Evolutionary conservation across 495 filamentous ascomycete genomes (phyloP), one percentile per base, ranked within the genome.

Genomic region (Staphylotrichum tortipilum): DNA sequence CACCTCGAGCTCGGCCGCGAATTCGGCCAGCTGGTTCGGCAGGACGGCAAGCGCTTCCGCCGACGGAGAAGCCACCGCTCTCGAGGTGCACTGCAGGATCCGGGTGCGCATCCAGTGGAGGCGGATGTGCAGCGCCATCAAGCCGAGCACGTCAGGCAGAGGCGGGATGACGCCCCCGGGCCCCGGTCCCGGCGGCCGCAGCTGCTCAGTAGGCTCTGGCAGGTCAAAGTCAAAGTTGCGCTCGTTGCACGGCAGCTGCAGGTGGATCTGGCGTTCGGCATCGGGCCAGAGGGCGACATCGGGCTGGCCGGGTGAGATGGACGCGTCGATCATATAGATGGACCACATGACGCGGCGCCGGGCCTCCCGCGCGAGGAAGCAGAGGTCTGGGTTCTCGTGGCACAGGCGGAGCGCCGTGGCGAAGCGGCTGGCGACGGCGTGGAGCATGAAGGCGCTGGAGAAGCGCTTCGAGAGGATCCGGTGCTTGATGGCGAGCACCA

Each of bases 331-430:
- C 48, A 73, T 74, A 53, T 71, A 65, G 9, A 77, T 59, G 9
- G 72, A 68, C 73, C 73, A 77, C 73, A 77, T 74, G 24, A 77
- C 60, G 11, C 73, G 63, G 38, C 73, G 66, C n/a, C 72, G 65
- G 1, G 70, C 71, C 57, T 77, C 73, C 21, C 65, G 65, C 3
- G 72, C 72, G 7, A 77, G 58, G 47, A 75, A 77, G 53, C 72
- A 72, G 26, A 77, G 56, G 30, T 63, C 64, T 15, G 70, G 58
- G 37, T 70, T 70, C 49, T 77, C 73, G 44, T 73, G 67, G 61
- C 74, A 73, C 2, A 77, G 61, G 0, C 73, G 66, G 19, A 75
- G 65, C 2, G 67, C 72, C 12, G 68, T 68, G 21, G 72, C 72
- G 53, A 73, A 74, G 6, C 73, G 69, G 17, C 67, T 67, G 14